Evolutionary conservation across 495 filamentous ascomycete genomes (phyloP).

Genomic region (Apiosordaria backusii): DNA sequence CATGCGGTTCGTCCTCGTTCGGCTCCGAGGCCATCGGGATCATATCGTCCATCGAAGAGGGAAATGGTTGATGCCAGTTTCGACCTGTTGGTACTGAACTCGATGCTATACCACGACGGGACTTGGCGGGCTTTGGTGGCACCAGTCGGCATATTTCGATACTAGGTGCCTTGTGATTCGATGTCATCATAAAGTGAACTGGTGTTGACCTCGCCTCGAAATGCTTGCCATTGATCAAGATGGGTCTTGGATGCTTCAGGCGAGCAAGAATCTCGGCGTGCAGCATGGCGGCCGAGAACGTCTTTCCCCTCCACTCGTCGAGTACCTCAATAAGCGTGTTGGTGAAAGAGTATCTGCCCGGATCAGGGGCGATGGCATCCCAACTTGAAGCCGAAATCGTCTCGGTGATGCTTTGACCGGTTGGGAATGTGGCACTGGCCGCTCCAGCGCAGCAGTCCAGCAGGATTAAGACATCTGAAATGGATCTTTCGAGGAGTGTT

Average conservation of each 20-base stretch:
- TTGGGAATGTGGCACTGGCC: conserved; percentile 47
- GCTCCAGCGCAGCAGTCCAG: conserved; percentile 54
- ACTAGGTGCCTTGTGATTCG: conserved; percentile 49
- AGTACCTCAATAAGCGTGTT: conserved; percentile 50
- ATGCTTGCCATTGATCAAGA: conserved; percentile 47
- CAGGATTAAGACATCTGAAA: conserved; percentile 51
- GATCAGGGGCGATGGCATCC: conserved; percentile 50
- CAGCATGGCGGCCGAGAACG: conserved; percentile 50
- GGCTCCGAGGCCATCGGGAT: conserved; percentile 32
- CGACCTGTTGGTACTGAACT: conserved; percentile 17
- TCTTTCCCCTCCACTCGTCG: conserved; percentile 45
- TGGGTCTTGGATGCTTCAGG: conserved; percentile 50
- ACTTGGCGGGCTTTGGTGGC: conserved; percentile 30
- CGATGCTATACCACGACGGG: conserved; percentile 21
- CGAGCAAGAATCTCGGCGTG: conserved; percentile 51
- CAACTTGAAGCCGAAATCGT: conserved; percentile 52
- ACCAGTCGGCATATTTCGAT: conserved; percentile 45
- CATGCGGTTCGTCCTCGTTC: conserved; percentile 45
- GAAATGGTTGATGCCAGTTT: conserved; percentile 20
- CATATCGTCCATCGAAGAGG: conserved; percentile 17
- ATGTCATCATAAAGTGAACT: conserved; percentile 53
- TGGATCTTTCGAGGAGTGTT: conserved; percentile 49
- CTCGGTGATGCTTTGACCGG: conserved; percentile 49
- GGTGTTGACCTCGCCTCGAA: conserved; percentile 50
- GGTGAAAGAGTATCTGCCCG: conserved; percentile 51